phyloP scores from a whole-genome alignment of 2,329 filamentous ascomycete species.

The Cercospora canescens region DNA sequence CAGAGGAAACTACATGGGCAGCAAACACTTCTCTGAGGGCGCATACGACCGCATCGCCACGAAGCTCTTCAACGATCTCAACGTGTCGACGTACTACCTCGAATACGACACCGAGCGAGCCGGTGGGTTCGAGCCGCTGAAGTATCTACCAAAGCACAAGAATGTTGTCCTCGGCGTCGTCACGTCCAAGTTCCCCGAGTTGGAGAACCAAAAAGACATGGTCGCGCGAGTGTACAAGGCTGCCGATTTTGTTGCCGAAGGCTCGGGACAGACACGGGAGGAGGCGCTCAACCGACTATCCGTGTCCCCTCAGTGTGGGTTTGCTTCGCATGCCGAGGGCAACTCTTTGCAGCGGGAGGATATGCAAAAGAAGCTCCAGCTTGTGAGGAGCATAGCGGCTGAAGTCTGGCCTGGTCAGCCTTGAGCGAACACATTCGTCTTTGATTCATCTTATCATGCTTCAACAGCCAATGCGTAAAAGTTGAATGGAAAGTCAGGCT shows the following conservation, averaged over 20 bases:
- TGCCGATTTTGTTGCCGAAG: conserved; percentile 69
- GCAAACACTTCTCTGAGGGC: conserved; percentile 49
- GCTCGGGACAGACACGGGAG: conserved; percentile 58
- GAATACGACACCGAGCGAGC: conserved; percentile 51
- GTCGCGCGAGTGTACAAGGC: conserved; percentile 47
- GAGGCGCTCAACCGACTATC: conserved; percentile 68
- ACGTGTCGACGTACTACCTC: conserved; percentile 39
- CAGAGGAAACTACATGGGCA: conserved; percentile 51
- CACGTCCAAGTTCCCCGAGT: conserved; percentile 48
- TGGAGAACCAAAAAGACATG: conserved; percentile 50
- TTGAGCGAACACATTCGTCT: conserved; percentile 32
- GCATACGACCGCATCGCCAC: conserved; percentile 49
- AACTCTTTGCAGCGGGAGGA: conserved; percentile 61
- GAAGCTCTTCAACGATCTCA: conserved; percentile 37
- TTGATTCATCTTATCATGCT: background rate
- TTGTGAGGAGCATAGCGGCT: conserved; percentile 71
- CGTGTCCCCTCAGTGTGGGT: conserved; percentile 62
- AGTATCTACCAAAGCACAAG: conserved; percentile 47
- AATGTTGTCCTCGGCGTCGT: conserved; percentile 50
- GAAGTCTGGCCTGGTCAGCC: conserved; percentile 66
- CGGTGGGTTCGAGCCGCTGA: conserved; percentile 50
- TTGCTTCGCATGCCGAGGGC: conserved; percentile 70
- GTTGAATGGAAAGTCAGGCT: background rate
- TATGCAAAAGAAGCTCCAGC: conserved; percentile 70
- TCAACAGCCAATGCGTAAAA: conserved; percentile 9